Evolutionary conservation across 352 stramenopile genomes (phyloP), one percentile per base, ranked within the genome.

Genomic region (Globisporangium perplexum): DNA sequence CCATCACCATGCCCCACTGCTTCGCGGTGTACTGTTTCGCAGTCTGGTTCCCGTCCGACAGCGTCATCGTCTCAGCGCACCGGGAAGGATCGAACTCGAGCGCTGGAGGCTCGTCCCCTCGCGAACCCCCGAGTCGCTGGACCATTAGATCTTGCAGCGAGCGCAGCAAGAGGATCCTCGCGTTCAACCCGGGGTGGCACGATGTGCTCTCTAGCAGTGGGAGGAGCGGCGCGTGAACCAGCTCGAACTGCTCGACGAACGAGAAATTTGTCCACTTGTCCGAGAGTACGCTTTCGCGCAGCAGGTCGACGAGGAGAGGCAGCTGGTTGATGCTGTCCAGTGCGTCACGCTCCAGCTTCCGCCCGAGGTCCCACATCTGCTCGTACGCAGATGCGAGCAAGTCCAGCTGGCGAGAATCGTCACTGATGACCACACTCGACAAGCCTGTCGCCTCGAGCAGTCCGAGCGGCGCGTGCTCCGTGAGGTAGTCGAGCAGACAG

Each of bases 1-100:
- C 74, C 70, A 96, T 92, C 14, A 93, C 84, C 82, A 94, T 95
- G 44, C 86, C 86, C 86, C 86, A 96, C 41, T 96, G 85, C 42
- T 96, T 96, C 15, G 86, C 85, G 4, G 86, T 93, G 57, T 95
- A 92, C 66, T 96, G 86, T 48, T 90, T 92, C 22, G 85, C 86
- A 15, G 82, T 95, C 55, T 83, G 75, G 53, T 88, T 91, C 26
- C 73, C 71, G 55, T 95, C 83, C 2, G 78, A 88, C 20, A 96
- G 60, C 24, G 86, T 93, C 73, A 96, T 95, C 6, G 86, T 95
- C 65, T 96, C 86, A 14, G 86, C 86, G 49, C 86, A 96, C 10
- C 86, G 75, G 5, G 83, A 79, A 20, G 81, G 63, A 71, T 96
- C 85, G 71, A 93, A 95, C 51, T 95, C 85, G 35, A 95, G 69